Evolutionary conservation across 2,329 filamentous ascomycete genomes (phyloP), one percentile per base, ranked within the genome.

Genomic region (Apiospora kogelbergensis): DNA sequence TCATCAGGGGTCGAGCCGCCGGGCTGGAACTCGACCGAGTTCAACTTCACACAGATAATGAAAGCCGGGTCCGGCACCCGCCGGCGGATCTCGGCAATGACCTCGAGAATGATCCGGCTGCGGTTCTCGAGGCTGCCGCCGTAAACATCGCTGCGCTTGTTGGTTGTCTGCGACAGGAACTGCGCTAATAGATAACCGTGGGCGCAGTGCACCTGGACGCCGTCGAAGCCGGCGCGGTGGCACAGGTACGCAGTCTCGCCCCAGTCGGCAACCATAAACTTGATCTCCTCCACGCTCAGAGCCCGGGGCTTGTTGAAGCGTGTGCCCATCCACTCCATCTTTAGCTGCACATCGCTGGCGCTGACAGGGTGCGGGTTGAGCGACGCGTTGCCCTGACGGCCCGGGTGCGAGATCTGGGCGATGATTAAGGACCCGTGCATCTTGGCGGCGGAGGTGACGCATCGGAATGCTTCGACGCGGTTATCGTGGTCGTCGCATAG

Each of bases 181-280:
- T 88, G 85, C 7, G 84, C 81, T 0, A 90, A 77, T 2, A 90
- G 80, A 73, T 89, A 90, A 1, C 88, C 88, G 71, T 90, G 88
- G 0, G 84, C 84, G 3, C 75, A 84, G 46, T 86, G 84, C 13
- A 86, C 77, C 72, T 86, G 76, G 1, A 83, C 74, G 0, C 83
- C 84, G 3, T 81, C 79, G 69, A 75, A 74, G 3, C 74, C 74
- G 0, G 74, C 74, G 4, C 65, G 48, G 26, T 70, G 64, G 17
- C 65, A 66, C 1, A 73, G 68, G 65, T 72, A 71, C 1, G 65
- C 41, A 6, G 65, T 46, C 22, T 24, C 46, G 13, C 72, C 74
- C 17, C 70, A 71, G 65, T 71, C 63, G 17, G 69, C 67, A 67
- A 74, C 74, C 15, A 68, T 68, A 2, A 48, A 33, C 5, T 48